Conservation (phyloP, 345 rosid genomes). For the Melaleuca alternifolia region DNA sequence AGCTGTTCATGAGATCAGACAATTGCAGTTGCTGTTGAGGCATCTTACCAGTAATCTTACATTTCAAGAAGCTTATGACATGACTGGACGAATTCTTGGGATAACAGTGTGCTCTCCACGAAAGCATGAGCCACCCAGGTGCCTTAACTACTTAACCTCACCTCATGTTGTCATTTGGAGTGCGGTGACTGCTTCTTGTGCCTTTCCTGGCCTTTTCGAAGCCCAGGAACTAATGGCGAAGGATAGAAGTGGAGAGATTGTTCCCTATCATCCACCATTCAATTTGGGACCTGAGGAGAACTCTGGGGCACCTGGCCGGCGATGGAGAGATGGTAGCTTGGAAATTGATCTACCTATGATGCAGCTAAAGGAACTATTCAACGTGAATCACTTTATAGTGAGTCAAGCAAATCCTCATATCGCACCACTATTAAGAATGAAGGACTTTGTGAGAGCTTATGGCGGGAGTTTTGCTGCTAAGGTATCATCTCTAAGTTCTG, state of each 20-base stretch:
- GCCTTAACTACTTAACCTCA: constrained; percentile 92
- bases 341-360: constrained; percentile 97
- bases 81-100: constrained; percentile 88
- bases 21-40: constrained; percentile 80
- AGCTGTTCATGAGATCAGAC: constrained; percentile 85
- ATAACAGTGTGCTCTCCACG: constrained; percentile 96
- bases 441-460: constrained; percentile 70
- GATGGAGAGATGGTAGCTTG: constrained; percentile 99
- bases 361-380: constrained; percentile 93
- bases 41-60: constrained; percentile 88
- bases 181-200: constrained; percentile 96
- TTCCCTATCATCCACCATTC: constrained; percentile 97
- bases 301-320: constrained; percentile 47
- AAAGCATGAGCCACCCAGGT: constrained; percentile 97
- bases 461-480: constrained; percentile 95
- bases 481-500: constrained; percentile 32
- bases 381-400: constrained; percentile 94
- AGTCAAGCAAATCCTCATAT: constrained; percentile 99
- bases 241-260: constrained; percentile 84
- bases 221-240: constrained; percentile 99
- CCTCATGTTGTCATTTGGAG: constrained; percentile 99
- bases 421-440: constrained; percentile 70
- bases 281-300: constrained; percentile 73
- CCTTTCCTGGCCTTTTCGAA: constrained; percentile 96
- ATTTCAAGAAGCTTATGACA: constrained; percentile 95